A percentile compares a stretch with the other conserved stretches of the same genome.
Evolutionary conservation across 2,329 filamentous ascomycete genomes (phyloP).

Genomic region (Albifimbria verrucaria): DNA sequence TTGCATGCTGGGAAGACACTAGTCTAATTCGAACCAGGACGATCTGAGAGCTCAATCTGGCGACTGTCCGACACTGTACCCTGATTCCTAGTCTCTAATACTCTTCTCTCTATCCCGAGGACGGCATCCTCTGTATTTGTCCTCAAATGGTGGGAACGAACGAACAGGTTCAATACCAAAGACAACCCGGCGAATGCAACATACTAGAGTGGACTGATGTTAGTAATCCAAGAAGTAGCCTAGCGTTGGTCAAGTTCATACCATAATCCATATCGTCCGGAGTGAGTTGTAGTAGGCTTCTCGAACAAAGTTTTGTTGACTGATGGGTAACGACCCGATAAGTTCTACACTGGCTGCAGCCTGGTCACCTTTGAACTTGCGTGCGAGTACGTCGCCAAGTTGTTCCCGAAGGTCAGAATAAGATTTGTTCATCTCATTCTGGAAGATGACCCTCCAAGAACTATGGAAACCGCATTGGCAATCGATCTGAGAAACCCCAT

Average conservation of each 20-base stretch:
- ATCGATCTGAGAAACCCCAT: constrained; percentile 62
- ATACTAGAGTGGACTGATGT: background rate
- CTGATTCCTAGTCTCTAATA: no score
- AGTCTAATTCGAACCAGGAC: no score
- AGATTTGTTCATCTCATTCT: constrained; percentile 60
- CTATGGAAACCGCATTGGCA: constrained; percentile 60
- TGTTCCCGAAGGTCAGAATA: constrained; percentile 38
- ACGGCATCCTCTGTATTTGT: background rate
- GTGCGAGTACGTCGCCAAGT: constrained; percentile 44
- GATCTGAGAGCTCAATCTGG: no score
- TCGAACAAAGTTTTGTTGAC: constrained; percentile 17
- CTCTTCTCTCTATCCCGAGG: background rate
- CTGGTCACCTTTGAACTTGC: constrained; percentile 47
- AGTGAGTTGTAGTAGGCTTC: constrained; percentile 21
- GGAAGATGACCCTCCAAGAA: constrained; percentile 70
- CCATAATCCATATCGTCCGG: constrained; percentile 25
- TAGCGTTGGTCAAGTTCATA: constrained; percentile 6
- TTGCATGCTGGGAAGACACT: no score
- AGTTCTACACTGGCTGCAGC: constrained; percentile 56
- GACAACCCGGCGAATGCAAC: background rate
- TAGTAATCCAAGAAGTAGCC: background rate
- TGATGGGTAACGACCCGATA: constrained; percentile 29
- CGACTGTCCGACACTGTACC: no score
- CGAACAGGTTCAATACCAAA: background rate
- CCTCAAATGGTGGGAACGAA: background rate